Conservation (phyloP, 2,329 filamentous ascomycete species). For the Knufia fluminis region DNA sequence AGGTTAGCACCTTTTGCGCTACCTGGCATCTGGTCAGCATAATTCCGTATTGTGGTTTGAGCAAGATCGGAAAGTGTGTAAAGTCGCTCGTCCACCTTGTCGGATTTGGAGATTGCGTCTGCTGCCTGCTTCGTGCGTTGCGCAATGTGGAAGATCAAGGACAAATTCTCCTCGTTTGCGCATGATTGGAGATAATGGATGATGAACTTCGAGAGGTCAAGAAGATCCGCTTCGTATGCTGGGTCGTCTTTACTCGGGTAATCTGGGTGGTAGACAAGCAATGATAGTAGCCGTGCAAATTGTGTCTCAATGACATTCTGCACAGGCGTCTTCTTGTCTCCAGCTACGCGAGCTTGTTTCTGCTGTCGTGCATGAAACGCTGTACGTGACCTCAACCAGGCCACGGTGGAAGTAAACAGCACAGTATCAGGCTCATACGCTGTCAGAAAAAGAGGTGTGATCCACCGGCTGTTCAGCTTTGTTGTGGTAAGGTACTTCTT, state of each 20-base stretch:
- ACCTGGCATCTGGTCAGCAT: slow-evolving; percentile 79
- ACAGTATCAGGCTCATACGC: slow-evolving; percentile 77
- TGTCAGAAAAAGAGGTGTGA: slow-evolving; percentile 79
- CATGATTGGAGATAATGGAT: slow-evolving; percentile 78
- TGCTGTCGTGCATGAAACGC: slow-evolving; percentile 49
- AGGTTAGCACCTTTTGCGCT: slow-evolving; percentile 41
- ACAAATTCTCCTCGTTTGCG: slow-evolving; percentile 76
- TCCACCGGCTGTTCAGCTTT: slow-evolving; percentile 66
- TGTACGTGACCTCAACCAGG: slow-evolving; percentile 79
- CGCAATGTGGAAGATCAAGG: slow-evolving; percentile 81
- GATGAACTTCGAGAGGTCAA: slow-evolving; percentile 80
- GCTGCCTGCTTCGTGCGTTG: slow-evolving; percentile 85
- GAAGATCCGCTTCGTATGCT: slow-evolving; percentile 54
- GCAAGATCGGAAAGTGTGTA: slow-evolving; percentile 84
- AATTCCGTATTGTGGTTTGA: slow-evolving; percentile 71
- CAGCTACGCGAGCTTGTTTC: slow-evolving; percentile 26
- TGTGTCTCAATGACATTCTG: slow-evolving; percentile 66
- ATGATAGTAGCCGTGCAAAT: slow-evolving; percentile 72
- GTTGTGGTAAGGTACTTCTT: slow-evolving; percentile 80
- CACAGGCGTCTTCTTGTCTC: slow-evolving; percentile 31
- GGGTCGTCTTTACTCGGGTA: slow-evolving; percentile 48
- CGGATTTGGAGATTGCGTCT: slow-evolving; percentile 60
- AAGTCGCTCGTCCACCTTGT: slow-evolving; percentile 42
- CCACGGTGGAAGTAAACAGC: slow-evolving; percentile 66
- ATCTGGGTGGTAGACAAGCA: slow-evolving; percentile 90